These are phyloP conservation scores for Pelargonium citronellum DNA, from an alignment of 441 rosid species.

Conservation along the genomic window DNA sequence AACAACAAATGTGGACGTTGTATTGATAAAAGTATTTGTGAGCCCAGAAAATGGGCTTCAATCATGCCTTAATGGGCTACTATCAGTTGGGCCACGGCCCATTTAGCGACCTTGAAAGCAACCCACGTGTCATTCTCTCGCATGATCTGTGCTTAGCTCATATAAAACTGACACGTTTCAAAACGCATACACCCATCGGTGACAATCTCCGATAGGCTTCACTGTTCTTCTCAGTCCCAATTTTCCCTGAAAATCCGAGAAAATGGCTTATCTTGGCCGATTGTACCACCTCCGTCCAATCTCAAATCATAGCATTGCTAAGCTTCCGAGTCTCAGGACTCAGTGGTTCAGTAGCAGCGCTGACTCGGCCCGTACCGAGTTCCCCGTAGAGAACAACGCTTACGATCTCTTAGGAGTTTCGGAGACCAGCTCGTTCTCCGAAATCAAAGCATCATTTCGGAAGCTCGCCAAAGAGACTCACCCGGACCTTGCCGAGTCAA, in stretches of 20 bases:
- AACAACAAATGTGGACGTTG: too few relatives aligned
- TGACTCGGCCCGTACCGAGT: slow-evolving; percentile 45
- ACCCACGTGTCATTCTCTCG: neutral
- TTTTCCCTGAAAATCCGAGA: neutral
- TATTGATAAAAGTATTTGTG: too few relatives aligned
- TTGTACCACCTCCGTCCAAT: slow-evolving; percentile 28
- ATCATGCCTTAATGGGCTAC: too few relatives aligned
- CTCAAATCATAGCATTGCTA: slow-evolving; percentile 16
- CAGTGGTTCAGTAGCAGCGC: slow-evolving; percentile 43
- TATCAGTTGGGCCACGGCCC: too few relatives aligned
- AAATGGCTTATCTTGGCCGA: slow-evolving; percentile 35
- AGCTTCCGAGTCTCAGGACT: slow-evolving; percentile 23
- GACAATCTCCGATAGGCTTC: neutral
- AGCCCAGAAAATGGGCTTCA: too few relatives aligned
- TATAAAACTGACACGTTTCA: slow-evolving; percentile 1
- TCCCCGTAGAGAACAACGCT: slow-evolving; percentile 50
- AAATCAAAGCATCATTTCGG: slow-evolving; percentile 81
- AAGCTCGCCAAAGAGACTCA: slow-evolving; percentile 85
- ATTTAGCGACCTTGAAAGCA: too few relatives aligned
- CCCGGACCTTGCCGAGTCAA: slow-evolving; percentile 58
- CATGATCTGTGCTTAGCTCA: neutral
- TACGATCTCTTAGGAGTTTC: slow-evolving; percentile 66
- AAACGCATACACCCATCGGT: neutral
- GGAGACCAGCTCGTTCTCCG: slow-evolving; percentile 60
- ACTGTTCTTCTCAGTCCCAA: neutral